Evolutionary conservation across 208 protist genomes (phyloP).

Genomic region (Crithidia brevicula): DNA sequence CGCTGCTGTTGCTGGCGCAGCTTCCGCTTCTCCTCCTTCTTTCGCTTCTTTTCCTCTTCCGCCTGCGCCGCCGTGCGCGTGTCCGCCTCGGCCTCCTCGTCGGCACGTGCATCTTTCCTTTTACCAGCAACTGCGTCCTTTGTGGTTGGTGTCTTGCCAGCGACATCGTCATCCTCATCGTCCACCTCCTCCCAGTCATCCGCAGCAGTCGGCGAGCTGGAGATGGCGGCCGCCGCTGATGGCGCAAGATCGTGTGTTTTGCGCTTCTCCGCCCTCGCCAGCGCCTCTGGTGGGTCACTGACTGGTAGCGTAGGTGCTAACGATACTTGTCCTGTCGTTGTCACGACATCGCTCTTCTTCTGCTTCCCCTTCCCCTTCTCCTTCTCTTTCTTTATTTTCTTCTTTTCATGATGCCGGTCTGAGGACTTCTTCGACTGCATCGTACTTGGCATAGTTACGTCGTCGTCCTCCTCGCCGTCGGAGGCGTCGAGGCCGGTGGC

Average conservation of each 20-base stretch:
- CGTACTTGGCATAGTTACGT: slow-evolving; percentile 23
- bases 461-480: slow-evolving; percentile 20
- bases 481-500: slow-evolving; percentile 70
- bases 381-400: slow-evolving; percentile 12
- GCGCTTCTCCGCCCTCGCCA: not conserved
- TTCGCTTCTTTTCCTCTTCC: slow-evolving; percentile 30
- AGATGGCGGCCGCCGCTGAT: not conserved
- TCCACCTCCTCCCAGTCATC: slow-evolving; percentile 35
- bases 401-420: slow-evolving; percentile 27
- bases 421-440: slow-evolving; percentile 29
- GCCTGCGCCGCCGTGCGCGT: slow-evolving; percentile 3
- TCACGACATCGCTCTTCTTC: too few relatives aligned
- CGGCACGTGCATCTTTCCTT: not conserved
- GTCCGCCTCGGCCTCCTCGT: slow-evolving; percentile 2
- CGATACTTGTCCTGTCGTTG: too few relatives aligned
- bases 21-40: slow-evolving; percentile 40
- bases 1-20: slow-evolving; percentile 47
- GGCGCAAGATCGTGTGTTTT: not conserved
- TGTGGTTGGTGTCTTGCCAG: not conserved
- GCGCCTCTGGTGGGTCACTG: not conserved
- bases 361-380: slow-evolving; percentile 6
- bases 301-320: too few relatives aligned
- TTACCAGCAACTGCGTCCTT: not conserved
- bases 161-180: not conserved
- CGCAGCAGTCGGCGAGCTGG: not conserved